These are phyloP conservation scores for Capsaspora owczarzaki DNA, from an alignment of 78 protist genomes.

Conservation along the genomic window DNA sequence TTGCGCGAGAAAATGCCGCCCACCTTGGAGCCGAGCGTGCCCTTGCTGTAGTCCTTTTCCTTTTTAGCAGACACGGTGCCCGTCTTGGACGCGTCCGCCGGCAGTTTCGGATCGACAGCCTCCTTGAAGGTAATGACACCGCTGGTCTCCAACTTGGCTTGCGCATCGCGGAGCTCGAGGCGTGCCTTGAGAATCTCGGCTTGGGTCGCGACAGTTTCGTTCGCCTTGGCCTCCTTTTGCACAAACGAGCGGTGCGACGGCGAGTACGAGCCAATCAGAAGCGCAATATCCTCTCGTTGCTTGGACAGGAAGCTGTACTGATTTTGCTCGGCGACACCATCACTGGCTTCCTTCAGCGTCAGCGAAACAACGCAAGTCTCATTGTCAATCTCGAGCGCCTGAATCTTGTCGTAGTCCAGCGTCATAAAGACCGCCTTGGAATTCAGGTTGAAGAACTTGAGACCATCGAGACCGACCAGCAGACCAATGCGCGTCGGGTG, in stretches of 20 bases:
- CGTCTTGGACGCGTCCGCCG: too few relatives aligned
- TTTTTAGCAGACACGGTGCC: too few relatives aligned
- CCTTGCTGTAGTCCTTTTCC: not conserved
- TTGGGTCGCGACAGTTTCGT: not conserved
- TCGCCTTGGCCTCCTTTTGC: not conserved
- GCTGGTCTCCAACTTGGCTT: too few relatives aligned
- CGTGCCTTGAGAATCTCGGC: not conserved
- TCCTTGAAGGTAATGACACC: too few relatives aligned
- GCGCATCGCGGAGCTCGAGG: too few relatives aligned
- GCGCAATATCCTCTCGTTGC: not conserved
- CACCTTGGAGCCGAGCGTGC: not conserved
- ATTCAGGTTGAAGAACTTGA: not conserved
- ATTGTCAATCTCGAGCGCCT: not conserved
- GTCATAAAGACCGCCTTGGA: not conserved
- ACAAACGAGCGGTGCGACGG: not conserved
- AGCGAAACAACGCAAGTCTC: not conserved
- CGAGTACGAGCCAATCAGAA: constrained; percentile 3
- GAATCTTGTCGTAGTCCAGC: not conserved
- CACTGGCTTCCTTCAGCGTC: not conserved
- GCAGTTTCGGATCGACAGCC: too few relatives aligned
- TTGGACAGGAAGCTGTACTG: not conserved
- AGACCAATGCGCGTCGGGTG: not conserved
- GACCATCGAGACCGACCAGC: not conserved
- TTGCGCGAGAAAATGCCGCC: not conserved
- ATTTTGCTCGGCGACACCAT: not conserved